Evolutionary conservation across 2,329 filamentous ascomycete genomes (phyloP), one percentile per base, ranked within the genome.

Genomic region (Kalaharituber pfeilii): DNA sequence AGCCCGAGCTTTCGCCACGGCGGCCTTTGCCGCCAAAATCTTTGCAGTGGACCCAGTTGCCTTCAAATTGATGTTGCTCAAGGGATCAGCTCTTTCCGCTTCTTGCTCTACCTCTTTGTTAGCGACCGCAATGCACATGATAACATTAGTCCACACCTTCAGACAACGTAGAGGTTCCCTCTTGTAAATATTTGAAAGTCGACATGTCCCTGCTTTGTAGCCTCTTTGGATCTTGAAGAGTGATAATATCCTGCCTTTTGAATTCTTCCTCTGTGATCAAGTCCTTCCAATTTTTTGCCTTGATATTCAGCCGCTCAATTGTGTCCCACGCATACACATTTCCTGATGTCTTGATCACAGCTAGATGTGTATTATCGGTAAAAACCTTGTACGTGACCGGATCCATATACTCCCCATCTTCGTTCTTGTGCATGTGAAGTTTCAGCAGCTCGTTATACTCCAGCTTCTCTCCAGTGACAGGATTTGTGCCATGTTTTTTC

Each of bases 321-420:
- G 93, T 98, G 65, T 98, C 93, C 78, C 83, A 95, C 1, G 88
- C 81, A 67, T 96, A 98, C 3, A 94, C 91, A 69, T 98, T 98
- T 50, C 89, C 89, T 55, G 88, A 89, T 53, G 75, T 83, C 53
- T 80, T 76, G 59, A 98, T 75, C 15, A 88, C 89, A 47, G 96
- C 86, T 56, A 98, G 86, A 68, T 96, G 91, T 3, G 91, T 96
- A 69, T 96, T 96, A 67, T 98, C 87, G 49, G 91, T 98, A 65
- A 98, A 86, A 42, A 94, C 84, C 69, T 98, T 98, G 74, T 85
- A 96, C 0, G 88, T 95, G 49, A 98, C 89, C 0, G 91, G 93
- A 65, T 98, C 91, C 59, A 96, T 86, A 64, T 91, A 84, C 63
- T 96, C 91, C 52, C 79, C 84, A 57, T 88, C 83, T 52, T 88